phyloP scores from a whole-genome alignment of 2,329 filamentous ascomycete species.

The Apiospora koreana region DNA sequence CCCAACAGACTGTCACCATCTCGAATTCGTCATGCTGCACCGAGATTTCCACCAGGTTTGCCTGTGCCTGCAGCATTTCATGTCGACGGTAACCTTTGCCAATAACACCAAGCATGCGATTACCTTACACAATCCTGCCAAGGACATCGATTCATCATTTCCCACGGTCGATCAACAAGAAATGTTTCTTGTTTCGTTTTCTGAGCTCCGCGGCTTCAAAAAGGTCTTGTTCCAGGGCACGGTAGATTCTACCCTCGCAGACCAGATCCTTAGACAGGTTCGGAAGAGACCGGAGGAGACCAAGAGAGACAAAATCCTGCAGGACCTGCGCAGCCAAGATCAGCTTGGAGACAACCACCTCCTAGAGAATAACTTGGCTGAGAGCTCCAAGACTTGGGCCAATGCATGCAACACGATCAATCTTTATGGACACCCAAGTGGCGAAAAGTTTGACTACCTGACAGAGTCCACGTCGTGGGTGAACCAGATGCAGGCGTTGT shows the following conservation, averaged over 20 bases:
- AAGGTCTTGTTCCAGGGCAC: neutral
- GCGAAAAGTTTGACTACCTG: too few species aligned
- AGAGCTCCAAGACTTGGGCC: neutral
- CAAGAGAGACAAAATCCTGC: neutral
- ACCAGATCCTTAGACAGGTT: neutral
- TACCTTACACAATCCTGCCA: neutral
- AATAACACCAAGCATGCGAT: neutral
- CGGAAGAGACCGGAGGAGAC: neutral
- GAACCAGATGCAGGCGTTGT: neutral
- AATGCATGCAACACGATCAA: neutral
- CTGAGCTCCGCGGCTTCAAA: neutral
- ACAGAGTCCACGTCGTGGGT: neutral
- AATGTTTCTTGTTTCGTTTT: neutral
- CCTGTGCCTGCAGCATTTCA: neutral
- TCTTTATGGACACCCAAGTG: neutral
- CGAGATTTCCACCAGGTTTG: neutral
- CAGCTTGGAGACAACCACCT: neutral
- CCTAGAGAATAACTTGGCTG: neutral
- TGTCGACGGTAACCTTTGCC: neutral
- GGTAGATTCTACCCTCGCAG: neutral
- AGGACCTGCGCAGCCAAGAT: neutral
- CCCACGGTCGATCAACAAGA: neutral
- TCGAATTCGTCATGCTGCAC: neutral
- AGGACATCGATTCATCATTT: neutral
- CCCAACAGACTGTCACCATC: fast-evolving